Base-by-base conservation (phyloP, 2,329 filamentous ascomycete species). In the Cladophialophora yegresii region DNA sequence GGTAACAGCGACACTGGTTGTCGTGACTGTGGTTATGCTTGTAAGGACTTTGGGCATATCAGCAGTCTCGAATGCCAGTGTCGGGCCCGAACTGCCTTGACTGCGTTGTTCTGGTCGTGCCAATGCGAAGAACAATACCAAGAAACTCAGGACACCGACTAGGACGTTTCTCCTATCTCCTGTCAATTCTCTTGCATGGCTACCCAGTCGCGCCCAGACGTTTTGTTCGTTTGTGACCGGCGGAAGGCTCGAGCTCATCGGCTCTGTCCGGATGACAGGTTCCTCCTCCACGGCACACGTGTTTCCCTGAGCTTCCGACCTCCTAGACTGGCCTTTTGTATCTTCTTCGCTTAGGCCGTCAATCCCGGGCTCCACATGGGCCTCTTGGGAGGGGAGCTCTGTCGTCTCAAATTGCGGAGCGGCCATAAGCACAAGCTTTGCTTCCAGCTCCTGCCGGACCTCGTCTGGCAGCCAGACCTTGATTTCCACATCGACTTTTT, bases 401-500 rank as follows among this genome's bases (percentile, higher is more conserved):
- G 6, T n/a, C 23, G 22, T 23, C 26, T 63, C 62, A 16, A 20
- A 9, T 2, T 26, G 26, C 20, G 58, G 50, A 2, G 55, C 26
- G 22, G 58, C 51, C 22, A 61, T 6, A 40, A 65, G 47, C 61
- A 61, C 61, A 23, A 67, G 58, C 45, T 67, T 67, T 10, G 66
- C 70, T 3, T 72, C 70, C 13, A 88, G 68, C 22, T 78, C 78
- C 54, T 80, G 79, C 45, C 82, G 78, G 9, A 85, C 70, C 9
- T 83, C 80, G 2, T 84, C 80, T 2, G 81, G 81, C 28, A 88
- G 78, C 81, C 83, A 85, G 2, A 95, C 90, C 71, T 90, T 86
- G 58, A 99, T 86, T 76, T 98, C 93, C 1, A 96, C 91, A 73
- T 99, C 95, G 0, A 98, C 91, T n/a, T 93, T 86, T 78, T 99